Percentiles rank a stretch among this genome's conserved stretches.
Conservation (phyloP, 192 early-diverging fungal genomes). For the Entomortierella parvispora region DNA sequence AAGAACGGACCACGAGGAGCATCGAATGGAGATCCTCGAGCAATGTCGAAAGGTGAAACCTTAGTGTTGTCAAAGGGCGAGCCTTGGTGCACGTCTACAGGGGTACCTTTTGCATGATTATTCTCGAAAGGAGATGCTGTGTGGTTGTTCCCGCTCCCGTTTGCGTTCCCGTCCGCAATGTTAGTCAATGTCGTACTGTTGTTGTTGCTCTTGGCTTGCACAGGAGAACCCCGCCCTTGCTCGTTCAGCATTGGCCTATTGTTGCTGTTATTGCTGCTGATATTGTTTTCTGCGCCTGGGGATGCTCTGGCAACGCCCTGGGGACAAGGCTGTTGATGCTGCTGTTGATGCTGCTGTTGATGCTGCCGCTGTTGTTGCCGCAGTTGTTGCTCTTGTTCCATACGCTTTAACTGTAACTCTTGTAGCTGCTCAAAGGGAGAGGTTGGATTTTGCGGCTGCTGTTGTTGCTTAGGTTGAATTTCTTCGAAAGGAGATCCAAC, state of each 20-base stretch:
- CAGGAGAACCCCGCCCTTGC: no score
- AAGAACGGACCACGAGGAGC: conserved; percentile 15
- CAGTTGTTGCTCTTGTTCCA: conserved; percentile 2
- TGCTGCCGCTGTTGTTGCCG: conserved; percentile 7
- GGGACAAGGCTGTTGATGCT: neutral
- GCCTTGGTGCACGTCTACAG: conserved; percentile 5
- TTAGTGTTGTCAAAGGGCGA: conserved; percentile 21
- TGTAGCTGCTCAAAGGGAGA: neutral
- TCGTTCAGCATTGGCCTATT: neutral
- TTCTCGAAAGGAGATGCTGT: conserved; percentile 12
- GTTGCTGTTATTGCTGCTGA: neutral
- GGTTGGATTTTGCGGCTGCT: no score
- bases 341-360: conserved; percentile 4
- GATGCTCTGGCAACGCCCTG: no score
- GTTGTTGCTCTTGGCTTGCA: no score
- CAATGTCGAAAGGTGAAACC: conserved; percentile 12
- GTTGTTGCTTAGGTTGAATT: no score
- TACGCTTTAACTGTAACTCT: conserved; percentile 5
- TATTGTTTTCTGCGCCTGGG: no score
- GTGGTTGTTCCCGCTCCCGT: no score
- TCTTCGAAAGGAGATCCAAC: no score
- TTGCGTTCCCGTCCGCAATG: no score
- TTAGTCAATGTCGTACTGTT: no score
- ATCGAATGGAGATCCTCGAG: conserved; percentile 26
- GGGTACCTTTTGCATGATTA: neutral